Evolutionary conservation across 2,329 filamentous ascomycete species (phyloP).

Genomic region (Cordyceps fumosorosea): DNA sequence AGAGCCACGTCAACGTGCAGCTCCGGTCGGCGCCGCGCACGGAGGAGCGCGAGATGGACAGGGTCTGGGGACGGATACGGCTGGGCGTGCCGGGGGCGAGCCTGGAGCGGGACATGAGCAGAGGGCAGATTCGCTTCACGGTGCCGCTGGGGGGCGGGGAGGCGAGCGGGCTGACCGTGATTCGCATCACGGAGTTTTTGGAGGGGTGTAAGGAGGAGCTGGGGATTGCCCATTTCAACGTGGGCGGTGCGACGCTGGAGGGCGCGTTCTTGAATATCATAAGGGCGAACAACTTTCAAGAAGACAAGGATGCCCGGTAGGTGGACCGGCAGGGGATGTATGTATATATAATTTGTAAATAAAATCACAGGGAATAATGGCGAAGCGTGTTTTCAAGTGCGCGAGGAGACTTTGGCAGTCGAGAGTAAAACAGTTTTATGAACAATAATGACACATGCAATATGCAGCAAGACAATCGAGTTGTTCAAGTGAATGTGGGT

Average conservation of each 20-base stretch:
- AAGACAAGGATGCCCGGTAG: slow-evolving; percentile 9
- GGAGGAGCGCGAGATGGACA: slow-evolving; percentile 44
- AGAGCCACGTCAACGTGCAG: slow-evolving; percentile 57
- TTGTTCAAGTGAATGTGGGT: too few relatives aligned
- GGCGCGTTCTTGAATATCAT: slow-evolving; percentile 65
- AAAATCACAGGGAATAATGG: not conserved
- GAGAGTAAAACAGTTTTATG: too few relatives aligned
- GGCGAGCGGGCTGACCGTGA: not conserved
- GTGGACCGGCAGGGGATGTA: not conserved
- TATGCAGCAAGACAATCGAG: too few relatives aligned
- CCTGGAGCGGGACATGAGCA: slow-evolving; percentile 52
- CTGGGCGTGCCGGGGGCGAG: slow-evolving; percentile 43
- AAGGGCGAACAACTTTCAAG: slow-evolving; percentile 44
- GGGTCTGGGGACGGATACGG: slow-evolving; percentile 49
- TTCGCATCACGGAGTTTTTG: slow-evolving; percentile 30
- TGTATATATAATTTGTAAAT: not conserved
- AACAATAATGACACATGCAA: too few relatives aligned
- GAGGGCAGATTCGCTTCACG: slow-evolving; percentile 52
- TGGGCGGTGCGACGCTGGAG: slow-evolving; percentile 61
- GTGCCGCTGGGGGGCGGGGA: slow-evolving; percentile 8
- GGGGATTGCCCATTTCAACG: slow-evolving; percentile 59
- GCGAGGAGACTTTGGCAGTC: too few relatives aligned
- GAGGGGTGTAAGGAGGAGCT: slow-evolving; percentile 50
- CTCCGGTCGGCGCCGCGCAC: slow-evolving; percentile 52
- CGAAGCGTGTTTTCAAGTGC: not conserved